Evolutionary conservation across 2,329 filamentous ascomycete genomes (phyloP).

Genomic region (Mycosphaerella sp.): DNA sequence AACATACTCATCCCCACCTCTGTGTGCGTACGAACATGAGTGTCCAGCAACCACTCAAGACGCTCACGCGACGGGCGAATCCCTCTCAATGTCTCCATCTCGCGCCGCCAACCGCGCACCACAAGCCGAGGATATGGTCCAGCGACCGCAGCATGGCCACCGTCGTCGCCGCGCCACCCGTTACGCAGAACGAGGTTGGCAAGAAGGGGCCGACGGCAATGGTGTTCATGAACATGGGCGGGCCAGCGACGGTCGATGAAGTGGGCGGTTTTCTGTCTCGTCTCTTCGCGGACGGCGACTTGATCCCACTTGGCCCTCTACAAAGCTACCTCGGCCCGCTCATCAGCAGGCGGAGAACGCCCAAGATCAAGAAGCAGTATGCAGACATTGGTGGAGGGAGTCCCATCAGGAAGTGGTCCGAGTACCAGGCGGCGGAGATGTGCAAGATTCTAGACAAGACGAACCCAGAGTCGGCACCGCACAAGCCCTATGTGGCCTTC

Average conservation of each 20-base stretch:
- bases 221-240: slow-evolving; percentile 99
- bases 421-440: slow-evolving; percentile 90
- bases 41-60: slow-evolving; percentile 24
- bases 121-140: slow-evolving; percentile 27
- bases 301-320: slow-evolving; percentile 90
- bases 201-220: slow-evolving; percentile 85
- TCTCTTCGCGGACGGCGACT: slow-evolving; percentile 87
- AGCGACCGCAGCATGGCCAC: slow-evolving; percentile 46
- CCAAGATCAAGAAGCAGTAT: slow-evolving; percentile 96
- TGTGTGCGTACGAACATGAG: slow-evolving; percentile 23
- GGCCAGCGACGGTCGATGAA: slow-evolving; percentile 79
- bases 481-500: slow-evolving; percentile 97
- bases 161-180: slow-evolving; percentile 56
- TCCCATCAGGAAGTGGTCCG: slow-evolving; percentile 96
- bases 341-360: slow-evolving; percentile 78
- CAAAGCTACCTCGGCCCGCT: slow-evolving; percentile 87
- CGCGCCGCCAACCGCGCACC: slow-evolving; percentile 9
- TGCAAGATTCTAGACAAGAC: slow-evolving; percentile 92
- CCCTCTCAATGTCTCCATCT: slow-evolving; percentile 27
- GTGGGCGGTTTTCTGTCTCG: slow-evolving; percentile 85
- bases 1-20: background rate
- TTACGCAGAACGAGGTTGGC: slow-evolving; percentile 67
- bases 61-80: slow-evolving; percentile 29
- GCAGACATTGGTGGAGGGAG: slow-evolving; percentile 94
- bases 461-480: slow-evolving; percentile 87